Base-by-base conservation (phyloP, 2,329 filamentous ascomycete genomes). In the Calcarisporium arbuscula region DNA sequence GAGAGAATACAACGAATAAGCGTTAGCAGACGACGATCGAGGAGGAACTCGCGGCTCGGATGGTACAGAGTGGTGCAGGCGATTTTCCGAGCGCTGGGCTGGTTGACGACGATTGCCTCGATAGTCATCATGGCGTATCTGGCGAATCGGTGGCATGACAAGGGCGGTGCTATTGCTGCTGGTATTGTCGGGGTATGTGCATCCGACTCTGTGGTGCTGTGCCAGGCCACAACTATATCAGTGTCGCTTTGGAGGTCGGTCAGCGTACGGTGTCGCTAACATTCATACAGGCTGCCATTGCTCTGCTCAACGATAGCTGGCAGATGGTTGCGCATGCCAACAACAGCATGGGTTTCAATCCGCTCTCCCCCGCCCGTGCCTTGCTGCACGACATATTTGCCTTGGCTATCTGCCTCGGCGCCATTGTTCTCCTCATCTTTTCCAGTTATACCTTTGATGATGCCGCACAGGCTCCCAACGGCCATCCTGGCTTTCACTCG, bases 231-330 rank as follows among this genome's bases (percentile, higher is more conserved):
- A n/a, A n/a, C n/a, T n/a, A n/a, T n/a, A n/a, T n/a, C n/a, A n/a
- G n/a, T n/a, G n/a, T n/a, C n/a, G n/a, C n/a, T n/a, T n/a, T n/a
- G n/a, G n/a, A n/a, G n/a, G n/a, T n/a, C n/a, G n/a, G n/a, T n/a
- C n/a, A n/a, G n/a, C n/a, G n/a, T n/a, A n/a, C n/a, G n/a, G n/a
- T n/a, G n/a, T 6, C 12, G 14, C 19, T 19, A 12, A 41, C n/a
- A n/a, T n/a, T n/a, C 31, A 18, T 21, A 11, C 9, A 60, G 56
- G 47, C 47, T 18, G 43, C 46, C 31, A 46, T 58, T 12, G 51
- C 59, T 17, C 46, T 60, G 36, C 50, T 62, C 42, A 58, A 57
- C 34, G 59, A 62, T 30, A 60, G 55, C 46, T 61, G 58, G 57
- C 55, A 61, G 26, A 48, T 54, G 28, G 35, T 54, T 30, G 51